These are phyloP conservation scores for Yarrowia sp. DNA, from an alignment of 805 yeast genomes.

Conservation along the genomic window DNA sequence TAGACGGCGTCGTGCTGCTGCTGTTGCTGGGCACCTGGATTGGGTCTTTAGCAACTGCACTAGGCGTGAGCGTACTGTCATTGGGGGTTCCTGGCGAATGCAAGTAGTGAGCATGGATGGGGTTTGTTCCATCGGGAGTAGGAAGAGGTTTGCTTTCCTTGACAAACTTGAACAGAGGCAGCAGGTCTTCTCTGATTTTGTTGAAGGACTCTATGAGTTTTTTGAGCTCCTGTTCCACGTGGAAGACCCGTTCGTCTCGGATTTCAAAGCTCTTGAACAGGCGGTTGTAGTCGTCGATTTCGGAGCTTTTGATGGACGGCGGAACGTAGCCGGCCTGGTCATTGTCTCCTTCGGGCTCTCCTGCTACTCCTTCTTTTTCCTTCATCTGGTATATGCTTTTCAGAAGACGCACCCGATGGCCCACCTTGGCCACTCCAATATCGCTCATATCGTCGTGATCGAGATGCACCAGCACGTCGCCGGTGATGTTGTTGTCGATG, in stretches of 20 bases:
- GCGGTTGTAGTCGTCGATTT: constrained; percentile 4
- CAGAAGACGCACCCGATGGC: constrained; percentile 58
- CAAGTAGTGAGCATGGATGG: constrained; percentile 19
- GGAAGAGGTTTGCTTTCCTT: constrained; percentile 67
- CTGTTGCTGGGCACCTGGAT: neutral
- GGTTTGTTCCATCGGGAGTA: constrained; percentile 45
- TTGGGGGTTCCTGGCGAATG: constrained; percentile 16
- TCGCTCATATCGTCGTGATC: constrained; percentile 70
- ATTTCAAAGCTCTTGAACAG: constrained; percentile 29
- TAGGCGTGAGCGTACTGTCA: neutral
- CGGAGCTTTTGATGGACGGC: neutral
- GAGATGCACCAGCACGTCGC: constrained; percentile 65
- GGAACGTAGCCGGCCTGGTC: neutral
- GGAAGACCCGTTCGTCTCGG: constrained; percentile 37
- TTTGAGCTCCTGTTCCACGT: constrained; percentile 39
- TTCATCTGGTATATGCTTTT: constrained; percentile 55
- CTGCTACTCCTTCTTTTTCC: constrained; percentile 31
- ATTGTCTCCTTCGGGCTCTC: constrained; percentile 5
- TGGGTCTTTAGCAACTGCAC: neutral
- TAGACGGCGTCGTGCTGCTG: neutral
- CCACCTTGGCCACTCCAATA: constrained; percentile 56
- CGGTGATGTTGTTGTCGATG: constrained; percentile 61
- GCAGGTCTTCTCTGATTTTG: constrained; percentile 58
- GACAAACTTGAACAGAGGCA: constrained; percentile 57
- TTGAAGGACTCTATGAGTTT: constrained; percentile 52